Percentiles rank a stretch among this genome's conserved stretches.
phyloP scores from a whole-genome alignment of 441 rosid genomes.

The Jatropha podagrica region DNA sequence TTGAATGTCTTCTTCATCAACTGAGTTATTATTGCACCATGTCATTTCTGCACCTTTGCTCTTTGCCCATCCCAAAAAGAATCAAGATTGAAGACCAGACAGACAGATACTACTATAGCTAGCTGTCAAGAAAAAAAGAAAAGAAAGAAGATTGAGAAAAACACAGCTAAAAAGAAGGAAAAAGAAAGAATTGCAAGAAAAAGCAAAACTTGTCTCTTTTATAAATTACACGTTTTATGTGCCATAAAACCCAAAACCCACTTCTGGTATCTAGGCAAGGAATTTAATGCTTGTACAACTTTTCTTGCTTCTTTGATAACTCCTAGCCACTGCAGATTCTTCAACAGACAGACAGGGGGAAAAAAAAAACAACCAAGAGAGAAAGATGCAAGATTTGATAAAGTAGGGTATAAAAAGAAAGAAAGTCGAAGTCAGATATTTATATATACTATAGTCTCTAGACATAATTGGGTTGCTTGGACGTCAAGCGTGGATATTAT shows the following conservation, averaged over 20 bases:
- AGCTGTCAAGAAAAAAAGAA: not conserved
- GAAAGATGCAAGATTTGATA: conserved; percentile 4
- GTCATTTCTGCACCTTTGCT: conserved; percentile 48
- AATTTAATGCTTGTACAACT: conserved; percentile 36
- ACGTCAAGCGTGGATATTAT: conserved; percentile 61
- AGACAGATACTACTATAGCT: no score
- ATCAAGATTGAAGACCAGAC: not conserved
- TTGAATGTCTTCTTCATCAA: conserved; percentile 36
- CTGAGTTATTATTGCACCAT: conserved; percentile 57
- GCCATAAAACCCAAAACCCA: conserved; percentile 23
- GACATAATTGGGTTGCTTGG: conserved; percentile 57
- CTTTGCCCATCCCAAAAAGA: conserved; percentile 31
- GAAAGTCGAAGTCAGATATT: conserved; percentile 21
- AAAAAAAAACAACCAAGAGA: conserved; percentile 19
- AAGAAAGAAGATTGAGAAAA: not conserved
- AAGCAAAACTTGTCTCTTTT: conserved; percentile 21
- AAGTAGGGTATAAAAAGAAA: conserved; percentile 22
- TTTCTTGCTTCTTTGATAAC: conserved; percentile 16
- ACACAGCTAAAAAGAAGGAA: not conserved
- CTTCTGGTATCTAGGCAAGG: conserved; percentile 28
- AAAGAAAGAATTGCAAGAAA: conserved; percentile 3
- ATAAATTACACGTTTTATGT: conserved; percentile 31
- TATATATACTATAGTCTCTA: conserved; percentile 18
- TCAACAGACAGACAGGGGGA: conserved; percentile 19
- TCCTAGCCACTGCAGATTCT: conserved; percentile 6